Base-by-base conservation (phyloP, 768 basidiomycete genomes). In the Leccinum incarnatum region DNA sequence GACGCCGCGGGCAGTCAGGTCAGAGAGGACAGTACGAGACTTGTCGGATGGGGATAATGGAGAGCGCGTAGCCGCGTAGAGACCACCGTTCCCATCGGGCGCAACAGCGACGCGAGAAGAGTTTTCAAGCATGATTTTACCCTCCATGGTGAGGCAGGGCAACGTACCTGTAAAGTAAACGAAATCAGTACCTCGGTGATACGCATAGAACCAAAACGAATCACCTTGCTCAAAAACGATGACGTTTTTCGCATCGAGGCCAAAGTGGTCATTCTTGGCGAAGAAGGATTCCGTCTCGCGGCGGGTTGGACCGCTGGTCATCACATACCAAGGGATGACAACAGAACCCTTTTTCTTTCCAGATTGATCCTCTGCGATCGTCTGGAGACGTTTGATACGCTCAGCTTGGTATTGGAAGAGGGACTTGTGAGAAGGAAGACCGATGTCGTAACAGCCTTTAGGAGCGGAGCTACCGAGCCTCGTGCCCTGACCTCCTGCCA, bases 401-500 rank as follows among this genome's bases (percentile, higher is more conserved):
- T 96, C 95, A n/a, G 95, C 97, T 75, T 99, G 97, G 65, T 91
- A 89, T 67, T 97, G 94, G 80, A 99, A 98, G 55, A 99, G 86
- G 12, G 88, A 85, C 76, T 95, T 96, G 76, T 92, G 88, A 23
- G 92, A 94, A 11, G 95, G 92, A 34, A 99, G 80, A 14, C 90
- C 92, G 65, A 99, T 98, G 72, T 98, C 95, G 75, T 98, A 98
- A 78, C 95, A 97, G 5, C 97, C 97, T 71, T 99, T 99, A 21
- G 97, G 97, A 5, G 90, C 90, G 30, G 82, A 83, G 68, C 91
- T 94, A 30, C 97, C 97, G 46, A 99, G 77, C 56, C 97, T 82
- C 19, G 95, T 97, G 14, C 97, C 97, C 76, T 99, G 97, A 1
- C 97, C 97, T 42, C 97, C 97, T 8, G 97, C 97, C 91, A 99